phyloP scores from a whole-genome alignment of 345 rosid genomes.

The Moricandia moricandioides region DNA sequence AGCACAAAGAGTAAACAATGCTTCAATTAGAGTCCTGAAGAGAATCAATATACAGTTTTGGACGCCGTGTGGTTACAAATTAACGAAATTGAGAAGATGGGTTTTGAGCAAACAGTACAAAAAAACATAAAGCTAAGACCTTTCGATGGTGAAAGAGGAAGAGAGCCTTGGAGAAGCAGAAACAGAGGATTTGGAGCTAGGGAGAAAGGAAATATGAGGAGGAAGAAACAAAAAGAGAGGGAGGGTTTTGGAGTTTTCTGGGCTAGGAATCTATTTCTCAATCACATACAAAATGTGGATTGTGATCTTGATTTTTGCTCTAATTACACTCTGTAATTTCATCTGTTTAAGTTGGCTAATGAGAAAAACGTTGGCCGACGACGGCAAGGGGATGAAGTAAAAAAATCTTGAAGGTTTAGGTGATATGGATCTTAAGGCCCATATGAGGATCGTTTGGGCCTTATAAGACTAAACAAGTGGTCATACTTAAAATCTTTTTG shows the following conservation, averaged over 20 bases:
- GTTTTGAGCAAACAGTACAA: not conserved
- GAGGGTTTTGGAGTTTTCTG: conserved; percentile 30
- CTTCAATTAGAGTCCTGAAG: not conserved
- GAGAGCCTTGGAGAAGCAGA: conserved; percentile 20
- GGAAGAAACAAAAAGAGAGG: not conserved
- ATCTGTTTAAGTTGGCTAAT: not conserved
- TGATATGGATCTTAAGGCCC: not conserved
- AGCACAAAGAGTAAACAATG: not conserved
- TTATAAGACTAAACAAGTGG: not conserved
- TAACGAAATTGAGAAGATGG: not conserved
- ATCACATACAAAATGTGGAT: conserved; percentile 28
- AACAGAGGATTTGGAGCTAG: not conserved
- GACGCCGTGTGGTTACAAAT: not conserved
- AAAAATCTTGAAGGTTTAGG: not conserved
- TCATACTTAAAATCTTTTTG: not conserved
- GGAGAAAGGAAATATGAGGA: not conserved
- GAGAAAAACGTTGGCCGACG: conserved; percentile 18
- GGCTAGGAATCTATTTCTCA: conserved; percentile 22
- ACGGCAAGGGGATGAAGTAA: not conserved
- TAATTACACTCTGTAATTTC: conserved; percentile 1
- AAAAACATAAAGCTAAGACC: not conserved
- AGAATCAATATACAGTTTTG: not conserved
- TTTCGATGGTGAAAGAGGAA: not conserved
- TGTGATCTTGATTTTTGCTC: conserved; percentile 9
- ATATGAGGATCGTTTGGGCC: not conserved